These are phyloP conservation scores for Paragyromitra xinjiangensis DNA, from an alignment of 495 filamentous ascomycete species.

Conservation along the genomic window DNA sequence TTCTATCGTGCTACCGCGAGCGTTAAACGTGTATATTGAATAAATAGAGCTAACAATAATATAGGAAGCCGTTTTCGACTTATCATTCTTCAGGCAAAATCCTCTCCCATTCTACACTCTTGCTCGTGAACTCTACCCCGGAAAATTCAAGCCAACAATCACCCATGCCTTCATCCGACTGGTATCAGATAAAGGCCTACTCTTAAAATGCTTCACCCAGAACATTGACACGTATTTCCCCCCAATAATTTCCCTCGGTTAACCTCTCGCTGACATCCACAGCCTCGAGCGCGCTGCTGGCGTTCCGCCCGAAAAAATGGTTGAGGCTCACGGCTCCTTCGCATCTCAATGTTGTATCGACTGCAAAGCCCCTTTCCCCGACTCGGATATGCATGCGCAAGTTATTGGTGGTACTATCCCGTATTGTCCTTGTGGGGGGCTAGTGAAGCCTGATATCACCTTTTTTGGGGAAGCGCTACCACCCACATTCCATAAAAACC, in stretches of 20 bases:
- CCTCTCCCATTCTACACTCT: conserved; percentile 91
- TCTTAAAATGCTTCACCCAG: conserved; percentile 91
- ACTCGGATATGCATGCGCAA: conserved; percentile 73
- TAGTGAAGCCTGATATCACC: conserved; percentile 97
- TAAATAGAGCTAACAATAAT: conserved; percentile 42
- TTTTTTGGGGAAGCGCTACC: conserved; percentile 89
- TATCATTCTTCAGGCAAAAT: conserved; percentile 82
- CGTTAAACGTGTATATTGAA: conserved; percentile 30
- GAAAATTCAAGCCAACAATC: conserved; percentile 85
- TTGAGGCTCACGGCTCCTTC: conserved; percentile 96
- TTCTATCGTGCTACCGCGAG: conserved; percentile 47
- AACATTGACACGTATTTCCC: conserved; percentile 76
- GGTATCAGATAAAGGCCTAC: conserved; percentile 76
- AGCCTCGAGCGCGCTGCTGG: conserved; percentile 84
- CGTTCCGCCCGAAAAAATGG: conserved; percentile 78
- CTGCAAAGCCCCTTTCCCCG: conserved; percentile 75
- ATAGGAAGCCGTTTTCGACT: conserved; percentile 77
- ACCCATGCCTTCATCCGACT: conserved; percentile 80
- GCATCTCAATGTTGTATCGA: conserved; percentile 89
- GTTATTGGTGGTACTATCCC: conserved; percentile 73
- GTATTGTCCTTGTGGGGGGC: conserved; percentile 76
- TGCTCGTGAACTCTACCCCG: conserved; percentile 89
- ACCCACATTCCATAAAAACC: conserved; percentile 70
- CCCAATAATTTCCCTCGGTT: neutral
- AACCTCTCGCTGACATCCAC: conserved; percentile 59